Evolutionary conservation across 257 asterid species (phyloP).

Genomic region (Galeopsis tetrahit): DNA sequence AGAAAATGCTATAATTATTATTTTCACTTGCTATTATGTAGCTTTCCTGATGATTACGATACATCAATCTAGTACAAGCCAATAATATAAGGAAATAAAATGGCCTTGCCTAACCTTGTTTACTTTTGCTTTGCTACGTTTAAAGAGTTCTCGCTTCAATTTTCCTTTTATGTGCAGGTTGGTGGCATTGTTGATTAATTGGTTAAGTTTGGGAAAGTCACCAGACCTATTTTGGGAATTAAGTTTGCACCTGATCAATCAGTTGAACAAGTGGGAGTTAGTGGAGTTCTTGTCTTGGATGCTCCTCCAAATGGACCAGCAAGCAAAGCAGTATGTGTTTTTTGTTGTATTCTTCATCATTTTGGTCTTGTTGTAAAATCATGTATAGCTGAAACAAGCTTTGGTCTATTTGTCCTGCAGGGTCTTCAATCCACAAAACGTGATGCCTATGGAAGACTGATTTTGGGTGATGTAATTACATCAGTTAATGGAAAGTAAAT

Average conservation of each 20-base stretch:
- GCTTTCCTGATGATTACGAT: constrained; percentile 12
- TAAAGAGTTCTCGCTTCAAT: constrained; percentile 3
- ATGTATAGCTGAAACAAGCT: constrained; percentile 9
- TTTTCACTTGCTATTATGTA: constrained; percentile 7
- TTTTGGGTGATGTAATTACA: constrained; percentile 91
- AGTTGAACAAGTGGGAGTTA: constrained; percentile 95
- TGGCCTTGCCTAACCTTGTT: constrained; percentile 7
- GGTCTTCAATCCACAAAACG: constrained; percentile 94
- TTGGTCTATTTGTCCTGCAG: constrained; percentile 47
- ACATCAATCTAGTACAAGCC: constrained; percentile 11
- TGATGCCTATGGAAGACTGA: constrained; percentile 86
- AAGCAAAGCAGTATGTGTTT: constrained; percentile 95
- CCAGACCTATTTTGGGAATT: constrained; percentile 91
- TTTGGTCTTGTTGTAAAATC: constrained; percentile 12
- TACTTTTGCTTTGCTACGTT: constrained; percentile 1
- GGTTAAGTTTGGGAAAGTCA: constrained; percentile 93
- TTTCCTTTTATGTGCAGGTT: constrained; percentile 54
- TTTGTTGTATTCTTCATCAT: constrained; percentile 12
- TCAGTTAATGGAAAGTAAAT: constrained; percentile 88
- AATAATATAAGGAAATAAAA: not conserved
- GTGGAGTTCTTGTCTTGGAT: constrained; percentile 96
- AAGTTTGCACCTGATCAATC: constrained; percentile 99
- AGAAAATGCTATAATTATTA: not conserved
- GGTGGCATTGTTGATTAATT: constrained; percentile 94
- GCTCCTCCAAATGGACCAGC: constrained; percentile 99